Evolutionary conservation across 352 stramenopile genomes (phyloP).

Genomic region (Phytopythium sindhum): DNA sequence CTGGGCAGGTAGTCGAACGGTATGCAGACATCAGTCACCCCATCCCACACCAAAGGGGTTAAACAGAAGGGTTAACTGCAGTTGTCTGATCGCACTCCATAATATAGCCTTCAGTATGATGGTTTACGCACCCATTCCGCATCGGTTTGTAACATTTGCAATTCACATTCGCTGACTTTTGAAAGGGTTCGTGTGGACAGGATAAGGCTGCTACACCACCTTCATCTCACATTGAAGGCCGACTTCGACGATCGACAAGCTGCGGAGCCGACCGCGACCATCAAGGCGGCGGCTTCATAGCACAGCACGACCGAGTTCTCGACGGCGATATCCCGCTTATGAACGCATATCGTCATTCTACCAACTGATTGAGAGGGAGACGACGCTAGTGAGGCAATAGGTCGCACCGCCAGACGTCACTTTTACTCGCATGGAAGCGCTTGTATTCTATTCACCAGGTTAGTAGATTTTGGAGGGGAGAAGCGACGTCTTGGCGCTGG

Average conservation of each 20-base stretch:
- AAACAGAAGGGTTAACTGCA: neutral
- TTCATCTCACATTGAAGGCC: no score
- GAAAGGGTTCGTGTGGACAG: neutral
- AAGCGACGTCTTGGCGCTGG: conserved; percentile 14
- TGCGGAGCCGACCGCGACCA: no score
- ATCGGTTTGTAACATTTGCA: neutral
- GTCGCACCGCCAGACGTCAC: no score
- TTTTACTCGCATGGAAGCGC: neutral
- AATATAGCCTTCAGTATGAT: neutral
- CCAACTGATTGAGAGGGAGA: no score
- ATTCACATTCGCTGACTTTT: neutral
- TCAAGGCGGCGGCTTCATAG: no score
- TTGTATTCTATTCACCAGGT: neutral
- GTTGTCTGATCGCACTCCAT: neutral
- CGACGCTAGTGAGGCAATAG: no score
- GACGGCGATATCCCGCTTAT: no score
- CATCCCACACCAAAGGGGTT: neutral
- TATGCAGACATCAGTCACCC: no score
- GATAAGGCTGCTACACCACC: no score
- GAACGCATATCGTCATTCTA: no score
- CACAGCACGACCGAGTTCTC: no score
- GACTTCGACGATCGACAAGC: no score
- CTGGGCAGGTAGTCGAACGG: neutral
- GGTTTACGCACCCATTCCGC: neutral
- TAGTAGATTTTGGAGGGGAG: conserved; percentile 40